Base-by-base conservation (phyloP, 2,329 filamentous ascomycete genomes). In the Lachnellula hyalina region DNA sequence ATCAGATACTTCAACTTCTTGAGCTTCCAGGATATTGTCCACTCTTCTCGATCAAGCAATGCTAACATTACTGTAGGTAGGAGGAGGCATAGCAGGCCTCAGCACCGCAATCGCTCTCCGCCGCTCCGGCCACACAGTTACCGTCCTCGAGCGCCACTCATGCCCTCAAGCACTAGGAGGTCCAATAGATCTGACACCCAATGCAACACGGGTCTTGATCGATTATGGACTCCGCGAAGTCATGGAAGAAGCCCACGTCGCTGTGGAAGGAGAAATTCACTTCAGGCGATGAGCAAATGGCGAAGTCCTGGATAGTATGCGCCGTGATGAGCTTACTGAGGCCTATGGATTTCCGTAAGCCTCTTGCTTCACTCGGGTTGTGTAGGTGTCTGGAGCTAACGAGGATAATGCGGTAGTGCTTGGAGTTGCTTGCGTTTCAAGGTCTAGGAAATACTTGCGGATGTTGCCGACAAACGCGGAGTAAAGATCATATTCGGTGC, bases 31-130 rank as follows among this genome's bases (percentile, higher is more conserved):
- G 28, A 32, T 9, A 12, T 11, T 9, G 2, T 11, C 3, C 9
- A 32, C 12, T 5, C 5, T 7, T 25, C 28, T 4, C 8, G 28
- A 32, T 32, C 28, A 4, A 32, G 28, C 9, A 12, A 32, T 12
- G 28, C 9, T 32, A 11, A 32, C 28, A 12, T 12, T 32, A 32
- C 28, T 32, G 28, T 9, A 32, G 28, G 9, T 51, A 21, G 49
- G 41, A 23, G 35, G 15, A n/a, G 51, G 51, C 12, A 53, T 49
- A 7, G 19, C 51, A 2, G 51, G 51, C 36, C 51, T 53, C 5
- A 49, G 23, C 23, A 53, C 51, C 9, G 51, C 51, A 4, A 42
- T 49, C 14, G 23, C 51, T 4, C 45, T 53, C 28, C 44, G 25
- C 15, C 17, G 25, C 6, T n/a, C 11, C 15, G 32, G 51, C 15